Conservation (phyloP, 331 rosid genomes). For the Telfairia occidentalis region DNA sequence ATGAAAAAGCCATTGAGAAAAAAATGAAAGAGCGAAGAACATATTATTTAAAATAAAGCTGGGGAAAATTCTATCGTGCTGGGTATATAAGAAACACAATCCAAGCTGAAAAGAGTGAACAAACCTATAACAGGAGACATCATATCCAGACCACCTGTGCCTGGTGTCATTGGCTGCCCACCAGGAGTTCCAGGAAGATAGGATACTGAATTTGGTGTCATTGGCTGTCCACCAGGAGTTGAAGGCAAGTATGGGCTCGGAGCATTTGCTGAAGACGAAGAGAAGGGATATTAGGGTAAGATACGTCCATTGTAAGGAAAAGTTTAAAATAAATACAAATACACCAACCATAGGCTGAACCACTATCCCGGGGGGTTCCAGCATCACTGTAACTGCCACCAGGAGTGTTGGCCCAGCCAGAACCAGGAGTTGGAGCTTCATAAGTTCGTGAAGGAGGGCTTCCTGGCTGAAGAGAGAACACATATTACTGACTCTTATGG, state of each 20-base stretch:
- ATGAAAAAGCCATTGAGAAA: too few relatives aligned
- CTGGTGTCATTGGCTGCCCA: slow-evolving; percentile 99
- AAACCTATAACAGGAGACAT: slow-evolving; percentile 93
- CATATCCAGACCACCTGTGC: slow-evolving; percentile 88
- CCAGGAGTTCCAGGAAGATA: slow-evolving; percentile 99
- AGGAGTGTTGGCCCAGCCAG: slow-evolving; percentile 94
- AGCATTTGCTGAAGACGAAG: slow-evolving; percentile 65
- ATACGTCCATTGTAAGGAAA: slow-evolving; percentile 4
- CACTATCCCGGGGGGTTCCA: slow-evolving; percentile 79
- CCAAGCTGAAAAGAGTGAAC: not conserved
- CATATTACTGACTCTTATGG: not conserved
- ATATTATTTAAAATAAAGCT: not conserved
- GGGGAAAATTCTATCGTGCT: not conserved
- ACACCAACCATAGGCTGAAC: slow-evolving; percentile 59
- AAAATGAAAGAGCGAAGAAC: too few relatives aligned
- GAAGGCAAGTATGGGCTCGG: slow-evolving; percentile 98
- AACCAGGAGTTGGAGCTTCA: slow-evolving; percentile 99
- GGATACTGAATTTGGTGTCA: slow-evolving; percentile 93
- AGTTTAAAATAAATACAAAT: not conserved
- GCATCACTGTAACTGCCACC: slow-evolving; percentile 90
- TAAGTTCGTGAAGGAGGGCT: slow-evolving; percentile 86
- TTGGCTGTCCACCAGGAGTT: slow-evolving; percentile 98
- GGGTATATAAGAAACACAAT: not conserved
- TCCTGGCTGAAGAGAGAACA: slow-evolving; percentile 55
- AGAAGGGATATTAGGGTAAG: not conserved